Base-by-base conservation (phyloP, 2,329 filamentous ascomycete species). In the Alternaria metachromatica region DNA sequence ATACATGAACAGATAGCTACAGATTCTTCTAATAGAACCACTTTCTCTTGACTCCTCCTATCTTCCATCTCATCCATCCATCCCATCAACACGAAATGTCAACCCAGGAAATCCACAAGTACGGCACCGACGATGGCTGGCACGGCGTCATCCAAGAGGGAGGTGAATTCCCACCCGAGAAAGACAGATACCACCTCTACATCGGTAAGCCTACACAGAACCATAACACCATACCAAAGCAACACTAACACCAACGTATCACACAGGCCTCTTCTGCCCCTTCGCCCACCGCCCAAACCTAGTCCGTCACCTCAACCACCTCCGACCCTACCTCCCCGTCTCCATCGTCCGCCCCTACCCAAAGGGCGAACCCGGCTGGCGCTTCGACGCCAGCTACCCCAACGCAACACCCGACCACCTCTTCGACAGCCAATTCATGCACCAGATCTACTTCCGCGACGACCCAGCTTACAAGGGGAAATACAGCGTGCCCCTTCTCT, bases 281-380 rank as follows among this genome's bases (percentile, higher is more conserved):
- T 90, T 89, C 67, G 88, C 88, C 3, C 88, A 90, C 71, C 84
- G 88, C 11, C 85, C 78, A 15, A 88, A 88, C 68, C 78, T 90
- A 11, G 81, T 87, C 9, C 82, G 87, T 6, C 82, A 88, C 53
- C 80, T 90, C 53, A 88, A 89, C 71, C 85, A 86, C 33, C 82
- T 90, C 3, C 80, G 85, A 33, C 76, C 83, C 11, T 80, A 86
- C 37, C 85, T 90, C 46, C 81, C 84, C 6, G 71, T 89, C 20
- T 88, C 86, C 1, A 81, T 90, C 5, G 88, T 91, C 1, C 87
- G 86, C 67, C 86, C 89, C 0, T 91, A 91, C 65, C 89, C 89
- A 0, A 92, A 91, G 73, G 88, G 88, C 55, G 84, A 85, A 18
- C 84, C 85, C 8, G 88, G 89, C 33, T 90, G 87, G 86, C 81